Evolutionary conservation across 2,329 filamentous ascomycete genomes (phyloP).

Genomic region (Dactylellina haptotyla): DNA sequence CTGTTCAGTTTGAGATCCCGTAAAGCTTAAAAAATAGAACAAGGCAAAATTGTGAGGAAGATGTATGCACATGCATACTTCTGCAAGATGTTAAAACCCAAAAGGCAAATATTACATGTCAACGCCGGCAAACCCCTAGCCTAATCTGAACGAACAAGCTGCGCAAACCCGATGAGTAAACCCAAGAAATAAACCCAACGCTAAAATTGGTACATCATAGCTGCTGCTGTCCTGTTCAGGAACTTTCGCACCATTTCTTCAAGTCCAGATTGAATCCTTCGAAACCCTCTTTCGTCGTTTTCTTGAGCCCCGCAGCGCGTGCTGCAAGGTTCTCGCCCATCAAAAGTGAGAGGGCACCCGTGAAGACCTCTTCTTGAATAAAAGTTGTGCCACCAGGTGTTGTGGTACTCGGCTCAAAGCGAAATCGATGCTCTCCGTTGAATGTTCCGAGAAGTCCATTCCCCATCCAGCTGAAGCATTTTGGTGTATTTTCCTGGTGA

Average conservation of each 20-base stretch:
- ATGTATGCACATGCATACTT: no score
- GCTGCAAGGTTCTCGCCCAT: neutral
- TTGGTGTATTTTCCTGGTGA: slow-evolving; percentile 14
- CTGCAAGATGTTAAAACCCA: no score
- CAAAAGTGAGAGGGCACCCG: slow-evolving; percentile 1
- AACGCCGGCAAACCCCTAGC: no score
- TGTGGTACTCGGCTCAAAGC: slow-evolving; percentile 24
- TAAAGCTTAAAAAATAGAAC: no score
- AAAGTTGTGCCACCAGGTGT: slow-evolving; percentile 24
- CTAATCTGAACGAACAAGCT: no score
- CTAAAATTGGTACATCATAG: no score
- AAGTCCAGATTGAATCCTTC: slow-evolving; percentile 8
- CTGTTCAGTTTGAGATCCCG: no score
- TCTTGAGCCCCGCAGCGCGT: neutral
- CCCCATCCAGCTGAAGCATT: slow-evolving; percentile 8
- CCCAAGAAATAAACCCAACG: no score
- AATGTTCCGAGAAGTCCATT: slow-evolving; percentile 13
- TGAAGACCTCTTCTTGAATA: slow-evolving; percentile 17
- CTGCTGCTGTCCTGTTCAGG: no score
- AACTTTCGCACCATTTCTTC: slow-evolving; percentile 22
- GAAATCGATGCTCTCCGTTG: slow-evolving; percentile 19
- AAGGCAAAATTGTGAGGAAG: no score
- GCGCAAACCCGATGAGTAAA: no score
- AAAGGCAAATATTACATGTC: no score
- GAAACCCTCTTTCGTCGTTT: slow-evolving; percentile 7